A percentile compares a stretch with the other conserved stretches of the same genome.
Evolutionary conservation across 306 rosid species (phyloP).

Genomic region (Lathyrus oleraceus): DNA sequence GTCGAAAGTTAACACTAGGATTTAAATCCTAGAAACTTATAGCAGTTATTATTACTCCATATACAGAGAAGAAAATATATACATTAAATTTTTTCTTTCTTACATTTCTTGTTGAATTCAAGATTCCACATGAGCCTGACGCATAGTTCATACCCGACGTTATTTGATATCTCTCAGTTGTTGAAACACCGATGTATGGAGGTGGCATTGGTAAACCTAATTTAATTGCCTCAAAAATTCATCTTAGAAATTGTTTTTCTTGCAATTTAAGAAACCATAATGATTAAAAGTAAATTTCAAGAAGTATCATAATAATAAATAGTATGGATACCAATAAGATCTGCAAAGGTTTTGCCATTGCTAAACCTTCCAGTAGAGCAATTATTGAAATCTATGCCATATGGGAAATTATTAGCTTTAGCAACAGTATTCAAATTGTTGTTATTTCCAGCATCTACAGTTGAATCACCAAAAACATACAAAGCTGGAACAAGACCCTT

Average conservation of each 20-base stretch:
- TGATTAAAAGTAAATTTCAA: too few species aligned
- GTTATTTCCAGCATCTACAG: constrained; percentile 18
- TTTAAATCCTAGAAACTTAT: too few species aligned
- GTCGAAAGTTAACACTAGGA: too few species aligned
- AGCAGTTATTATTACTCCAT: too few species aligned
- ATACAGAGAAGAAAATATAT: too few species aligned
- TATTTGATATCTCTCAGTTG: constrained; percentile 4
- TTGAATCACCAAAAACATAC: constrained; percentile 27
- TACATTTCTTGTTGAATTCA: constrained; percentile 16
- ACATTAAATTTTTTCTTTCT: not conserved
- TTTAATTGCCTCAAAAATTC: not conserved
- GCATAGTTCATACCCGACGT: constrained; percentile 4
- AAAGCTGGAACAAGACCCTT: constrained; percentile 15
- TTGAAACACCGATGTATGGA: not conserved
- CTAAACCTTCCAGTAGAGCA: not conserved
- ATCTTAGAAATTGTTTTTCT: not conserved
- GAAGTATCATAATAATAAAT: too few species aligned
- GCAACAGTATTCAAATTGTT: constrained; percentile 11
- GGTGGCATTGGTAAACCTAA: constrained; percentile 22
- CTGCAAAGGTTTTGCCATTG: constrained; percentile 23
- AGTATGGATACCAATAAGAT: not conserved
- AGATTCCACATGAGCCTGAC: constrained; percentile 12
- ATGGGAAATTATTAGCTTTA: not conserved
- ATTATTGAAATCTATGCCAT: constrained; percentile 22
- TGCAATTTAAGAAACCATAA: not conserved